Base-by-base conservation (phyloP, 2,329 filamentous ascomycete genomes). In the Phaeomoniella chlamydospora region DNA sequence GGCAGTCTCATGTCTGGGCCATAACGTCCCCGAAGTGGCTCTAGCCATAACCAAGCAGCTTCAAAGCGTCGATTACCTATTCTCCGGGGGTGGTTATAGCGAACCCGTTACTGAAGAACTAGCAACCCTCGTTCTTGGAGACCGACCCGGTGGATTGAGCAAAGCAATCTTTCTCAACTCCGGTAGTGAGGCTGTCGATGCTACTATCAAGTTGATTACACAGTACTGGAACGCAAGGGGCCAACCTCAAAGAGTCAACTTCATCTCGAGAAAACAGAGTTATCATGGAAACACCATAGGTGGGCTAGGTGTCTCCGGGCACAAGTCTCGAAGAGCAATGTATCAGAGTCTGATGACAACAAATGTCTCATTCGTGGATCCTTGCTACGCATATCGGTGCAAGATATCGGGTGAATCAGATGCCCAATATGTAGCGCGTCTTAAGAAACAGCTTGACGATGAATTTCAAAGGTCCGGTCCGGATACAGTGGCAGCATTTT, bases 241-340 rank as follows among this genome's bases (percentile, higher is more conserved):
- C 2, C 59, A 82, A 43, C 62, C 67, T 2, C 53, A 64, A 33
- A 65, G 78, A 2, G 62, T 60, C 0, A 64, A 68, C 33, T 80
- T 79, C 54, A 80, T 86, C 45, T 64, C 74, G 4, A 67, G 80
- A 12, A 57, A 70, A 18, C 65, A 73, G 15, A 78, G 73, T 9
- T 86, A 81, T 46, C 80, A 86, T 45, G 80, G 80, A 4, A 74
- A 68, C 17, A 84, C 79, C 0, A 52, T 86, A 0, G 80, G 79
- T 0, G 66, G 79, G 1, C 62, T 86, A 37, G 68, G 70, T 0
- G 61, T 79, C 12, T 68, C 78, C 6, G 77, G 77, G 6, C 74
- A 84, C 50, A 55, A 65, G 3, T 59, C 61, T 4, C 65, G 81
- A 22, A 68, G 75, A 39, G 62, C 65, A 1, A 65, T 73, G 1